phyloP scores from a whole-genome alignment of 2,329 filamentous ascomycete genomes.

The Colletotrichum echinochloae region DNA sequence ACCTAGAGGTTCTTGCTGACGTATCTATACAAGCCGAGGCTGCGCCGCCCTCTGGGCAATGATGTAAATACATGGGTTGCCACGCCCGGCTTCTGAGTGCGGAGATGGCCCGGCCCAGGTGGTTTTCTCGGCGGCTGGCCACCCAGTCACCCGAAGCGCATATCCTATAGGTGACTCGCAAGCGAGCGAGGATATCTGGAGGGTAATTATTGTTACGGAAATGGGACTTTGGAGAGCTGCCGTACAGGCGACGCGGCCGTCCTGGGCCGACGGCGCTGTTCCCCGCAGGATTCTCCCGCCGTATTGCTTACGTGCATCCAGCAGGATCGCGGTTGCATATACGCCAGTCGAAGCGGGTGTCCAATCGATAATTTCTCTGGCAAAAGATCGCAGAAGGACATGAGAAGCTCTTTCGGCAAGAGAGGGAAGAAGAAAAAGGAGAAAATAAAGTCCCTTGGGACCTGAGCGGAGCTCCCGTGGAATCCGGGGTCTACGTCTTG shows the following conservation, averaged over 20 bases:
- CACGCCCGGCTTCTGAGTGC: background rate
- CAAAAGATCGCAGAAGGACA: background rate
- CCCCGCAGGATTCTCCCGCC: constrained; percentile 2
- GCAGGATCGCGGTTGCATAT: constrained; percentile 1
- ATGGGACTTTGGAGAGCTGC: background rate
- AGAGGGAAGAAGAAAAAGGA: too few relatives aligned
- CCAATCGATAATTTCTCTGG: background rate
- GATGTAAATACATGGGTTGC: background rate
- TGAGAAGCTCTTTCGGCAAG: background rate
- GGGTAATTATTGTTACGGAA: background rate
- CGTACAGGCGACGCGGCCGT: constrained; percentile 2
- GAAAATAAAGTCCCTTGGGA: too few relatives aligned
- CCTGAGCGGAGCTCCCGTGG: background rate
- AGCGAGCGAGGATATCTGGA: background rate
- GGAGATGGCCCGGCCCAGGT: background rate
- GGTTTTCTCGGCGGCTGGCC: background rate
- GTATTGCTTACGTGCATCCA: background rate
- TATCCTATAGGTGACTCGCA: too few relatives aligned
- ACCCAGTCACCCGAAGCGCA: background rate
- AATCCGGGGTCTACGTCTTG: background rate
- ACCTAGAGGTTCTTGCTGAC: too few relatives aligned
- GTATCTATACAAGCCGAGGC: background rate
- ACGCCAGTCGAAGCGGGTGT: background rate
- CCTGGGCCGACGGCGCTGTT: constrained; percentile 12
- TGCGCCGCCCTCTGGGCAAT: too few relatives aligned